These are phyloP conservation scores for Pyricularia sp. DNA, from an alignment of 2,329 filamentous ascomycete species.

Conservation along the genomic window DNA sequence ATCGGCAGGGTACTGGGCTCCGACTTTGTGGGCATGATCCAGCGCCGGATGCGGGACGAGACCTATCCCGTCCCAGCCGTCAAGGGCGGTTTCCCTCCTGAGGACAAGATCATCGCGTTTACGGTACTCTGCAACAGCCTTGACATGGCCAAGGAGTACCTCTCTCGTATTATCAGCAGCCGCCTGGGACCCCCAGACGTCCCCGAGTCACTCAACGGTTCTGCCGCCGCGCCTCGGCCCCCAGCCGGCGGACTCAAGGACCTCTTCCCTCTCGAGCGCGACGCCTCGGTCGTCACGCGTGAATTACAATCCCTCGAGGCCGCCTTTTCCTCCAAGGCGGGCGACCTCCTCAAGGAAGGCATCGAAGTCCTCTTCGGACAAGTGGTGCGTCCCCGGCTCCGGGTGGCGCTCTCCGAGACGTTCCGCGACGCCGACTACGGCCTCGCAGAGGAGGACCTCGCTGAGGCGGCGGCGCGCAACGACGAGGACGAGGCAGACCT, in stretches of 20 bases:
- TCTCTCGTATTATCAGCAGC: conserved; percentile 68
- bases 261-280: conserved; percentile 69
- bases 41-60: conserved; percentile 95
- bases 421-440: conserved; percentile 89
- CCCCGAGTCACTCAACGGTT: neutral
- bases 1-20: conserved; percentile 68
- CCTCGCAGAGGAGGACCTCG: conserved; percentile 47
- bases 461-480: conserved; percentile 39
- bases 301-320: conserved; percentile 56
- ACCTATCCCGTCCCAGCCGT: conserved; percentile 72
- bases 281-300: conserved; percentile 55
- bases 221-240: neutral
- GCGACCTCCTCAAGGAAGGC: conserved; percentile 71
- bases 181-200: conserved; percentile 37
- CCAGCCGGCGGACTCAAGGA: conserved; percentile 34
- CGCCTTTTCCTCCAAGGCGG: conserved; percentile 64
- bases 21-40: conserved; percentile 94
- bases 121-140: conserved; percentile 92
- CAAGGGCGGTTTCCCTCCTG: conserved; percentile 71
- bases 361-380: conserved; percentile 77
- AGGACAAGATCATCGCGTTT: conserved; percentile 79
- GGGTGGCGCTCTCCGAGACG: conserved; percentile 72
- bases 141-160: conserved; percentile 82
- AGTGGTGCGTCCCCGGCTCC: conserved; percentile 72
- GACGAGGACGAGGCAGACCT: conserved; percentile 28